Evolutionary conservation across 2,329 filamentous ascomycete genomes (phyloP), one percentile per base, ranked within the genome.

Genomic region (Exophiala xenobiotica): DNA sequence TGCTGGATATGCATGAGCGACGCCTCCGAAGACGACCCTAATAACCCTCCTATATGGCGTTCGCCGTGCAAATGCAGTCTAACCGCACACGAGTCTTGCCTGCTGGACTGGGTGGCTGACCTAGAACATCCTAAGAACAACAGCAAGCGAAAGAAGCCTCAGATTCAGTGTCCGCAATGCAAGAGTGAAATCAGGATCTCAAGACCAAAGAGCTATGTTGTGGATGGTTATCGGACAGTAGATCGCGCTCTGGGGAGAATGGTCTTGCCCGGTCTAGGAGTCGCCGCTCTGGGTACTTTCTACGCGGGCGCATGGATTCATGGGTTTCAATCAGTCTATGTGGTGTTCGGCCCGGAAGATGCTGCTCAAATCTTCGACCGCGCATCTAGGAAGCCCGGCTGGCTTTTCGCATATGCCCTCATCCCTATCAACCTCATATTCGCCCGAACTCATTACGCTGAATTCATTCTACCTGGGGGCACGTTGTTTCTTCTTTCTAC

Each of bases 41-140:
- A 77, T 9, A 79, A 79, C 20, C 76, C 77, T 1, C 56, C 60
- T 4, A 76, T 78, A 60, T 99, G 93, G 92, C 84, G 89, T 38
- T 88, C 87, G 48, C 91, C 93, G 1, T 99, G 93, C 67, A 87
- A 86, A 0, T 99, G 93, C 70, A 90, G 88, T 9, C 78, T 99
- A 31, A 88, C 88, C 49, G 93, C 91, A 1, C 93, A 99, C 67
- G 90, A 97, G 68, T 81, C 83, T 54, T 96, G 91, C 67, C 78
- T 97, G 59, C 77, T 97, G 31, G 87, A 90, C 63, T 99, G 91
- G 91, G 86, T 97, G 14, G 86, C 88, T n/a, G 90, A 96, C 65
- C 82, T 90, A 65, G 90, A 96, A 70, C 75, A 79, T 18, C 80
- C 80, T 1, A 78, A 73, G 29, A 71, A 79, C 14, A 65, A 74